Evolutionary conservation across 2,329 filamentous ascomycete genomes (phyloP).

Genomic region (Fusarium circinatum): DNA sequence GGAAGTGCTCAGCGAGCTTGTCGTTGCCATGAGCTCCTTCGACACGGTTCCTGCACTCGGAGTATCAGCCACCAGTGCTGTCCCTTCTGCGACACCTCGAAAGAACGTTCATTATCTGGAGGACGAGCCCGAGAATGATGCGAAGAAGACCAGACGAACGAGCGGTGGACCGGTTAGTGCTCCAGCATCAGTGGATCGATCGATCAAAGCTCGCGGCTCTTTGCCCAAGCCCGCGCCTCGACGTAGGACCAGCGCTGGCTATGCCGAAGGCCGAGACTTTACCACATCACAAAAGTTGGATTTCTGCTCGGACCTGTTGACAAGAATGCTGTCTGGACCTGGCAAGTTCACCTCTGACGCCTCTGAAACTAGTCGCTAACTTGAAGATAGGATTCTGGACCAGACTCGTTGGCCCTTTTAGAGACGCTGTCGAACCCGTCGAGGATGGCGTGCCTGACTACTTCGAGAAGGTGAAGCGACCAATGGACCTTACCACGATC

Average conservation of each 20-base stretch:
- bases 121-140: constrained; percentile 54
- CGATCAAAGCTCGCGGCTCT: constrained; percentile 46
- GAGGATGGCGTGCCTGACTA: constrained; percentile 71
- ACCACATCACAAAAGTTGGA: constrained; percentile 60
- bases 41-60: constrained; percentile 53
- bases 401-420: constrained; percentile 70
- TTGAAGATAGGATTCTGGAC: constrained; percentile 69
- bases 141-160: constrained; percentile 57
- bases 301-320: constrained; percentile 68
- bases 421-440: constrained; percentile 66
- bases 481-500: constrained; percentile 71
- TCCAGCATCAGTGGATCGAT: constrained; percentile 32
- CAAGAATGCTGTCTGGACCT: constrained; percentile 70
- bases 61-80: constrained; percentile 19
- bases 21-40: constrained; percentile 69
- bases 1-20: constrained; percentile 70
- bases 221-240: constrained; percentile 50
- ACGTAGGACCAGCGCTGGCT: constrained; percentile 48
- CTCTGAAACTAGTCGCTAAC: background rate
- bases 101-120: constrained; percentile 64
- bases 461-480: constrained; percentile 67
- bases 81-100: constrained; percentile 42
- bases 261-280: constrained; percentile 47
- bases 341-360: constrained; percentile 50
- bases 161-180: constrained; percentile 31